Conservation (phyloP, 805 yeast species). For the Yamadazyma ubonensis region DNA sequence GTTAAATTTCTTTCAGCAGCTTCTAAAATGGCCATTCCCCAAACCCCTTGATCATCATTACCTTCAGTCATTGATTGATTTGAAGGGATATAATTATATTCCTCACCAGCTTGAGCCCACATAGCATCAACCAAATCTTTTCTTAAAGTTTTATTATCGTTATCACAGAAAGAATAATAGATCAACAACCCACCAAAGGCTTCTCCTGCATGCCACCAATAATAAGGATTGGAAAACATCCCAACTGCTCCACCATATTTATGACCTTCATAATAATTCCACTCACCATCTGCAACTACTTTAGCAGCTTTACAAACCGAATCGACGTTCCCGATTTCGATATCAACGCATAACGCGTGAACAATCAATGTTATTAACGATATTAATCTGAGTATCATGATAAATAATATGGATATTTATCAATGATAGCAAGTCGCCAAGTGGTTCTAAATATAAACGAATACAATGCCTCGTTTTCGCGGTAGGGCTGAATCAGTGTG, state of each 20-base stretch:
- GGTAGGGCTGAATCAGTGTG: neutral
- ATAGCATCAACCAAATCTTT: slow-evolving; percentile 39
- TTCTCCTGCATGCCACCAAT: slow-evolving; percentile 56
- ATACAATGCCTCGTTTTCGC: slow-evolving; percentile 4
- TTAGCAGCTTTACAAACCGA: slow-evolving; percentile 44
- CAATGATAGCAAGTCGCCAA: no score
- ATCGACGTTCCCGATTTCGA: slow-evolving; percentile 22
- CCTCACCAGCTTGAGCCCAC: slow-evolving; percentile 43
- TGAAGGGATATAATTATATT: slow-evolving; percentile 43
- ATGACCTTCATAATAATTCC: slow-evolving; percentile 46
- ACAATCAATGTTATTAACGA: neutral
- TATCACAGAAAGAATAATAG: slow-evolving; percentile 39
- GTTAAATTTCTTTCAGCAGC: slow-evolving; percentile 47
- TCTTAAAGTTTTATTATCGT: slow-evolving; percentile 27
- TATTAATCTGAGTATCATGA: neutral
- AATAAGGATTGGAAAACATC: slow-evolving; percentile 45
- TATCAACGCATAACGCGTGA: neutral
- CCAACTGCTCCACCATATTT: slow-evolving; percentile 46
- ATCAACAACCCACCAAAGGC: slow-evolving; percentile 49
- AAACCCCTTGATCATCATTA: slow-evolving; percentile 54
- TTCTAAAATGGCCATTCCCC: slow-evolving; percentile 48
- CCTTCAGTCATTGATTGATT: slow-evolving; percentile 49
- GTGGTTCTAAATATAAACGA: slow-evolving; percentile 1
- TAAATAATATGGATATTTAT: neutral
- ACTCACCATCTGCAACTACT: slow-evolving; percentile 35